phyloP scores from a whole-genome alignment of 2,329 filamentous ascomycete species.

The Aspergillus tubingensis region DNA sequence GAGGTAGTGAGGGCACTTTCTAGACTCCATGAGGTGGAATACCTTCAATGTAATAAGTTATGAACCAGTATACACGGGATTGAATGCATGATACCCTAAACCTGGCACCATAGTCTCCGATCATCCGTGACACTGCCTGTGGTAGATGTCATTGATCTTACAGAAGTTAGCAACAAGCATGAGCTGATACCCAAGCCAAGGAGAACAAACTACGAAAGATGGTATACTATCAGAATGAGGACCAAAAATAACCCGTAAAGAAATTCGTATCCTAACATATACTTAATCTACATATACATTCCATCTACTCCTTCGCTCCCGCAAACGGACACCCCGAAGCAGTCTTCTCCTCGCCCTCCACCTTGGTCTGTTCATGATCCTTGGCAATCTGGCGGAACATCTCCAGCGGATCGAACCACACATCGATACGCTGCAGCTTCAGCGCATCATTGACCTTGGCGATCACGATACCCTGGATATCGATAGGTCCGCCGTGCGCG shows the following conservation, averaged over 20 bases:
- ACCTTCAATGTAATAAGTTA: too few relatives aligned
- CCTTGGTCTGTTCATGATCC: constrained; percentile 6
- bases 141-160: too few relatives aligned
- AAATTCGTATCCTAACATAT: neutral
- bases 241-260: too few relatives aligned
- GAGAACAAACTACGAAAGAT: neutral
- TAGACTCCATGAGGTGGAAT: too few relatives aligned
- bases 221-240: too few relatives aligned
- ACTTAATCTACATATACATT: neutral
- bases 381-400: constrained; percentile 66
- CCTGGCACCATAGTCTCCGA: too few relatives aligned
- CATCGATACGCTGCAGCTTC: constrained; percentile 60
- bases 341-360: neutral
- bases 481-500: constrained; percentile 62
- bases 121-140: too few relatives aligned
- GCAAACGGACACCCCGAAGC: constrained; percentile 13
- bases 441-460: constrained; percentile 63
- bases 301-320: constrained; percentile 1
- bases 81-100: too few relatives aligned
- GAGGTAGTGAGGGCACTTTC: neutral
- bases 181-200: too few relatives aligned
- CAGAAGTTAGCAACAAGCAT: too few relatives aligned
- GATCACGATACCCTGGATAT: constrained; percentile 65
- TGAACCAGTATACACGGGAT: too few relatives aligned
- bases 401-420: constrained; percentile 66